Conservation (phyloP, 2,329 filamentous ascomycete genomes). For the Colletotrichum horii region DNA sequence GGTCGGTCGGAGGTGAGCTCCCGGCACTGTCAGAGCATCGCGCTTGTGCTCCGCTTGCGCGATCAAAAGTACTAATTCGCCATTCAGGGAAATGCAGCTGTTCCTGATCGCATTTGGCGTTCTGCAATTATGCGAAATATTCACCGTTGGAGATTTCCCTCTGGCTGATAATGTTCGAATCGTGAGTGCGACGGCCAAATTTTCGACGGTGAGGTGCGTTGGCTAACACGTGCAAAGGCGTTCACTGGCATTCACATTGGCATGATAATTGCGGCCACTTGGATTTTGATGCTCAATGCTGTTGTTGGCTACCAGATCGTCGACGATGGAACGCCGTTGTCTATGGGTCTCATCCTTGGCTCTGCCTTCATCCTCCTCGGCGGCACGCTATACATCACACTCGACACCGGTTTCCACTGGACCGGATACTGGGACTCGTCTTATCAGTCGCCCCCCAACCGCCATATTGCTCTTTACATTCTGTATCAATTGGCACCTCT, state of each 20-base stretch:
- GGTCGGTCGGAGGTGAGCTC: conserved; percentile 81
- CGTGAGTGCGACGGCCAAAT: conserved; percentile 54
- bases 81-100: conserved; percentile 87
- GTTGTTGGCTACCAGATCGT: conserved; percentile 91
- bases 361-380: conserved; percentile 80
- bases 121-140: conserved; percentile 93
- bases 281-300: conserved; percentile 91
- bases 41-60: conserved; percentile 1
- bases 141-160: conserved; percentile 90
- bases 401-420: conserved; percentile 90
- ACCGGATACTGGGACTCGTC: conserved; percentile 78
- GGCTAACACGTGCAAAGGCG: conserved; percentile 53
- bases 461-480: conserved; percentile 87
- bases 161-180: conserved; percentile 72
- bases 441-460: conserved; percentile 58
- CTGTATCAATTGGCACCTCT: conserved; percentile 91
- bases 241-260: conserved; percentile 93
- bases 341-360: conserved; percentile 73
- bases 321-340: conserved; percentile 90
- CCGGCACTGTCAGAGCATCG: background rate
- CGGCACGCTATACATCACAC: conserved; percentile 92
- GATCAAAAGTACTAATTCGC: conserved; percentile 25
- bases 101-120: conserved; percentile 88
- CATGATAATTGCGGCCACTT: conserved; percentile 84
- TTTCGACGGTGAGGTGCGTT: background rate